Evolutionary conservation across 2,329 filamentous ascomycete species (phyloP).

Genomic region (Aspergillus viridinutans): DNA sequence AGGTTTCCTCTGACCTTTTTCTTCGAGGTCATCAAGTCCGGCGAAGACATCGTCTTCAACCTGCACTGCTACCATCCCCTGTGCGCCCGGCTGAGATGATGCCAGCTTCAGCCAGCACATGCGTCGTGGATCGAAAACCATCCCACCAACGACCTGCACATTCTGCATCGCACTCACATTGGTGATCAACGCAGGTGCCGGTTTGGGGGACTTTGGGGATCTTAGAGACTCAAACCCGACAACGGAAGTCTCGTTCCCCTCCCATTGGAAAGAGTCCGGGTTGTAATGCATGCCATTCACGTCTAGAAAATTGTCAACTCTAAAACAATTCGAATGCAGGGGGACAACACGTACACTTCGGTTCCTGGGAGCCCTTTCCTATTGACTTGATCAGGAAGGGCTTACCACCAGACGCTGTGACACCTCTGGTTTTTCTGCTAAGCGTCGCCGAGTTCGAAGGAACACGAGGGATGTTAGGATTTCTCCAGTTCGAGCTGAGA

Average conservation of each 20-base stretch:
- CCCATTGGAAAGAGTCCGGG: conserved; percentile 79
- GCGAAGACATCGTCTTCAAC: conserved; percentile 93
- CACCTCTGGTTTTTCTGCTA: conserved; percentile 39
- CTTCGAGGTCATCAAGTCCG: conserved; percentile 87
- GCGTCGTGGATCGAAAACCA: conserved; percentile 94
- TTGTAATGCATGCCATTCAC: conserved; percentile 98
- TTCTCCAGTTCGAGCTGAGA: conserved; percentile 57
- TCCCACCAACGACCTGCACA: conserved; percentile 91
- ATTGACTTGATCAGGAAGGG: conserved; percentile 88
- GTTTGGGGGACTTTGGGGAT: conserved; percentile 40
- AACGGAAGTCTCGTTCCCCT: conserved; percentile 88
- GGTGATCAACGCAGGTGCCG: conserved; percentile 70
- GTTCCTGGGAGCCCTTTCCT: conserved; percentile 64
- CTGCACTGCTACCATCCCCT: conserved; percentile 54
- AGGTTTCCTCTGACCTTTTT: conserved; percentile 41
- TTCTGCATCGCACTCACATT: conserved; percentile 81
- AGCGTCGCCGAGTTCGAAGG: conserved; percentile 48
- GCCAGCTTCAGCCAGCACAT: conserved; percentile 95
- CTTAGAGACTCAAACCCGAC: conserved; percentile 64
- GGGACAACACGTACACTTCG: conserved; percentile 64
- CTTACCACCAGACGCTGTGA: conserved; percentile 48
- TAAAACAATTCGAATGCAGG: conserved; percentile 10
- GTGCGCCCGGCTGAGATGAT: conserved; percentile 39
- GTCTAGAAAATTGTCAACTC: conserved; percentile 46
- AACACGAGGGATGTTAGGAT: conserved; percentile 49